Base-by-base conservation (phyloP, 2,329 filamentous ascomycete genomes). In the Sphaerulina vaccinii region DNA sequence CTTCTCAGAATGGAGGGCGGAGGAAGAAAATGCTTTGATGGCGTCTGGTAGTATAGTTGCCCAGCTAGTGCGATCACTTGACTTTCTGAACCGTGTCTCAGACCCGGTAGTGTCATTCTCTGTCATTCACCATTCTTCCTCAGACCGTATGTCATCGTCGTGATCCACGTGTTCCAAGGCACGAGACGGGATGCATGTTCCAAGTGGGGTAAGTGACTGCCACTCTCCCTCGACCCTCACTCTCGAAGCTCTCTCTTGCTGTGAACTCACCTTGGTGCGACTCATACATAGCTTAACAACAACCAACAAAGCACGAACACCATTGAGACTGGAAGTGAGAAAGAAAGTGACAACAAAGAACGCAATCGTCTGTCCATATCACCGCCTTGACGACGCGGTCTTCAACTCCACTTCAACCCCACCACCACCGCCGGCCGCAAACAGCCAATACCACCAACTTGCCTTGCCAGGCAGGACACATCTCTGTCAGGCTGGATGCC, bases 401-500 rank as follows among this genome's bases (percentile, higher is more conserved):
- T 24, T 13, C 27, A 13, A 10, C 27, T 13, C 27, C 27, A 29
- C 27, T 9, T 13, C 27, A 3, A 3, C 10, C 27, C 27, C 11
- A 13, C 27, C 27, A 32, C 27, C 27, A 11, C 27, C 27, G 27
- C 27, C 27, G 27, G 27, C 27, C n/a, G n/a, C 27, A 9, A 29
- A 8, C 24, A 9, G 8, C 24, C 7, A 32, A 10, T 13, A 32
- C 27, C 27, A 13, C 27, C 27, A 32, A 13, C 27, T 32, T 32
- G 27, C 40, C 18, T 24, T 23, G 35, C 35, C 18, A 36, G 24
- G 22, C 45, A 21, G 11, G 36, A 29, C 35, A 33, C 37, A n/a
- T 16, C 16, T 11, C 27, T 36, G 35, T 32, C 39, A 41, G 58
- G 53, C 57, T 60, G 57, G 52, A 61, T 61, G 58, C 56, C 58